phyloP scores from a whole-genome alignment of 2,329 filamentous ascomycete genomes.

The Domatiomyces catenatus region DNA sequence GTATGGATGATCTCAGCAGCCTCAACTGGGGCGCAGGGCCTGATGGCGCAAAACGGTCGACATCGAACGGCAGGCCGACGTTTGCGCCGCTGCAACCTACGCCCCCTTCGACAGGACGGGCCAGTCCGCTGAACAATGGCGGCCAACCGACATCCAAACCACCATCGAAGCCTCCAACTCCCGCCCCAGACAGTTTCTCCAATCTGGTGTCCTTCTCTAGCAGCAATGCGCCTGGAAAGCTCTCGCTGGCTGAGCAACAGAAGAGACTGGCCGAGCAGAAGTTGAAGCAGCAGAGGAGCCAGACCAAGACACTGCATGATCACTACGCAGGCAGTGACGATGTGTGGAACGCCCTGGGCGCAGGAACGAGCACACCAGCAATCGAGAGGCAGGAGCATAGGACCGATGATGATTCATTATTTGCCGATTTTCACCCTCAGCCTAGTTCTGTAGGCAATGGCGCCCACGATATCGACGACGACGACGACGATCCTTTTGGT shows the following conservation, averaged over 20 bases:
- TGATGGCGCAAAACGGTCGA: slow-evolving; percentile 23
- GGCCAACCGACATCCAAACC: slow-evolving; percentile 18
- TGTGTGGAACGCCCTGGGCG: slow-evolving; percentile 58
- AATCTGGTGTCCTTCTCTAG: slow-evolving; percentile 47
- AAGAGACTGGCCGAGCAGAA: slow-evolving; percentile 62
- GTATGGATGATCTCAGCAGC: slow-evolving; percentile 34
- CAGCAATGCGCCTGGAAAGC: slow-evolving; percentile 35
- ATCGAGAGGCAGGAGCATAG: slow-evolving; percentile 7
- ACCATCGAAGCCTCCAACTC: slow-evolving; percentile 27
- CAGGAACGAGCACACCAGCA: slow-evolving; percentile 32
- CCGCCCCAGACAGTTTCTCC: slow-evolving; percentile 40
- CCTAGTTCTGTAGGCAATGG: slow-evolving; percentile 17
- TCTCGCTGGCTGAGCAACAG: slow-evolving; percentile 52
- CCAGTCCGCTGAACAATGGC: slow-evolving; percentile 27
- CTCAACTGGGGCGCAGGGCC: slow-evolving; percentile 29
- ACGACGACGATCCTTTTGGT: slow-evolving; percentile 54
- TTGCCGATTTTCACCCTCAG: slow-evolving; percentile 44
- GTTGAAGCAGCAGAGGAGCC: slow-evolving; percentile 57
- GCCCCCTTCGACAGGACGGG: slow-evolving; percentile 27
- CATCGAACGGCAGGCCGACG: slow-evolving; percentile 21
- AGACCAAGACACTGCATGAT: slow-evolving; percentile 53
- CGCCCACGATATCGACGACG: slow-evolving; percentile 15
- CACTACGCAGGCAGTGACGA: slow-evolving; percentile 56
- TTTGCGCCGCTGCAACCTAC: slow-evolving; percentile 25
- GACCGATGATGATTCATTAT: slow-evolving; percentile 40